Evolutionary conservation across 257 asterid species (phyloP).

Genomic region (Salvia splendens): DNA sequence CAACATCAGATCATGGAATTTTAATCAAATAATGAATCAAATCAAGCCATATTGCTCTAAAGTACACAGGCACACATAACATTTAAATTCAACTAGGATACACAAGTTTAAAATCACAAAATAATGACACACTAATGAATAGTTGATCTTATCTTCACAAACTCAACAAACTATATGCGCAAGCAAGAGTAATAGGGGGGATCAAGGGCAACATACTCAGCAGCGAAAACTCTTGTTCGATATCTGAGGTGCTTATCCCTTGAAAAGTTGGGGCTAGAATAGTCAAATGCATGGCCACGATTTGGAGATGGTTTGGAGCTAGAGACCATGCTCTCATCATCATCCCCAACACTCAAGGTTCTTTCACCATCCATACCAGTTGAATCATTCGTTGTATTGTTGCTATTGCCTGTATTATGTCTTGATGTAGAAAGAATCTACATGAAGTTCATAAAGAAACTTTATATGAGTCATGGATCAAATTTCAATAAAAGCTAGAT

Average conservation of each 20-base stretch:
- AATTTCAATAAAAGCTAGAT: slow-evolving; percentile 14
- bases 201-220: slow-evolving; percentile 66
- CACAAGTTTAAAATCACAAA: slow-evolving; percentile 20
- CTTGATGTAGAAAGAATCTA: slow-evolving; percentile 85
- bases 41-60: slow-evolving; percentile 17
- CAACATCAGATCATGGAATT: slow-evolving; percentile 7
- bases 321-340: slow-evolving; percentile 95
- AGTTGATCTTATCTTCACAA: slow-evolving; percentile 22
- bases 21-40: slow-evolving; percentile 20
- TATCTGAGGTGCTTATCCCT: slow-evolving; percentile 95
- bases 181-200: not conserved
- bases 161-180: slow-evolving; percentile 21
- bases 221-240: slow-evolving; percentile 96
- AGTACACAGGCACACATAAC: slow-evolving; percentile 23
- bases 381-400: slow-evolving; percentile 52
- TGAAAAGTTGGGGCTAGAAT: slow-evolving; percentile 52
- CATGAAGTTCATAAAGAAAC: slow-evolving; percentile 28
- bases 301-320: slow-evolving; percentile 46
- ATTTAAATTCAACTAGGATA: slow-evolving; percentile 20
- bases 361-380: slow-evolving; percentile 60
- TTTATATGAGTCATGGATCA: not conserved
- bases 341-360: slow-evolving; percentile 58
- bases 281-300: slow-evolving; percentile 46
- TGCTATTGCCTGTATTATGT: slow-evolving; percentile 48
- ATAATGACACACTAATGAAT: not conserved